Evolutionary conservation across 495 filamentous ascomycete genomes (phyloP).

Genomic region (Apiosordaria backusii): DNA sequence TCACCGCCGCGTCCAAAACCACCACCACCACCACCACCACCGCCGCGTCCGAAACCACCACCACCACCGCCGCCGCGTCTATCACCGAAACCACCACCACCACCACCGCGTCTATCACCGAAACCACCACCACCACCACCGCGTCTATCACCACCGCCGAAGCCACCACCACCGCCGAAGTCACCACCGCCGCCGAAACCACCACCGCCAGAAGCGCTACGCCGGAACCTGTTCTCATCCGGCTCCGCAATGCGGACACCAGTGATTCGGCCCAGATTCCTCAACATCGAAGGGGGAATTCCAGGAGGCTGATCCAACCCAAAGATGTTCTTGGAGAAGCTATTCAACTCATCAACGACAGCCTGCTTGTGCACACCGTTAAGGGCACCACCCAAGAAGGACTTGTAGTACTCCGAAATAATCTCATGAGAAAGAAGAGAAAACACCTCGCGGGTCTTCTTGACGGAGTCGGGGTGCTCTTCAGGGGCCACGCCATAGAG

Average conservation of each 20-base stretch:
- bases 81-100: too few relatives aligned
- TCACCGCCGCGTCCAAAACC: too few relatives aligned
- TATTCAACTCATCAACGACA: slow-evolving; percentile 57
- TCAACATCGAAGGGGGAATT: slow-evolving; percentile 41
- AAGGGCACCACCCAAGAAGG: slow-evolving; percentile 49
- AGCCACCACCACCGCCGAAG: slow-evolving; percentile 2
- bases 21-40: slow-evolving; percentile 11
- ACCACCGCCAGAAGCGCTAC: slow-evolving; percentile 10
- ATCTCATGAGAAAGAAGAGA: slow-evolving; percentile 33
- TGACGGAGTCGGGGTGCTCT: slow-evolving; percentile 37
- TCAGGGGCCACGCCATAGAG: slow-evolving; percentile 25
- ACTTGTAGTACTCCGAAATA: slow-evolving; percentile 36
- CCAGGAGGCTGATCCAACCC: slow-evolving; percentile 56
- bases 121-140: slow-evolving; percentile 10
- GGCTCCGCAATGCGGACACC: slow-evolving; percentile 41
- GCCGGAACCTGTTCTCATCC: not conserved
- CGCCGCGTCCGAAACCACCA: too few relatives aligned
- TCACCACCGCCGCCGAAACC: slow-evolving; percentile 9
- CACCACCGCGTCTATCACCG: too few relatives aligned
- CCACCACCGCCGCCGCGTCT: too few relatives aligned
- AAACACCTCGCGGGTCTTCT: slow-evolving; percentile 35
- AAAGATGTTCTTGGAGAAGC: slow-evolving; percentile 58
- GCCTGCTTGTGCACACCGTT: slow-evolving; percentile 33
- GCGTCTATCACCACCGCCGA: not conserved
- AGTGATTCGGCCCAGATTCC: slow-evolving; percentile 45